These are phyloP conservation scores for Solanum hybrid DNA, from an alignment of 305 asterid genomes.

Conservation along the genomic window DNA sequence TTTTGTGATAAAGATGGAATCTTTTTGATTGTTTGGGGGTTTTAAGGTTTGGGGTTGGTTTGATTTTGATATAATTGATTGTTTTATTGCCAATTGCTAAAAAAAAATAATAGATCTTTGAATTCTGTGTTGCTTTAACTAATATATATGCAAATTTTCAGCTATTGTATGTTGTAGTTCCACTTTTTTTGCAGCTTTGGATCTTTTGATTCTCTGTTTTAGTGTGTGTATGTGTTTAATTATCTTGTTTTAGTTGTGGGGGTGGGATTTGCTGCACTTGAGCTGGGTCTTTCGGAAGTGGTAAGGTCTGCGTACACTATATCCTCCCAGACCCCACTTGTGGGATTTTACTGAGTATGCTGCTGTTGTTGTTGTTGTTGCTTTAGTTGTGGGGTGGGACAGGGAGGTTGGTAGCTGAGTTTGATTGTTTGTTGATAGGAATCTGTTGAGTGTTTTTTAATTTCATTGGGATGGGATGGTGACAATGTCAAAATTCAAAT, in stretches of 20 bases:
- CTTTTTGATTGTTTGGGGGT: not conserved
- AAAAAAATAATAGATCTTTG: not conserved
- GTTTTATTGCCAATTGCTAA: not conserved
- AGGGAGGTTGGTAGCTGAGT: not conserved
- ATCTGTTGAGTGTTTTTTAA: not conserved
- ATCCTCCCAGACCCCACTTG: not conserved
- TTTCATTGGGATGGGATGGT: not conserved
- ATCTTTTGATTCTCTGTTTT: not conserved
- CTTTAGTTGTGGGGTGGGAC: not conserved
- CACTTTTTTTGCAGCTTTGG: not conserved
- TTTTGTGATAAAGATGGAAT: not conserved
- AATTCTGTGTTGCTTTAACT: not conserved
- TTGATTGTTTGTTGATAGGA: not conserved
- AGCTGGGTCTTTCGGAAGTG: not conserved
- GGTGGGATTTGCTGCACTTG: not conserved
- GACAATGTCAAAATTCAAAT: not conserved
- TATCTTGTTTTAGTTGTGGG: not conserved
- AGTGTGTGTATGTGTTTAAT: not conserved
- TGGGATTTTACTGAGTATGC: not conserved
- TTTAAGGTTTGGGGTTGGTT: not conserved
- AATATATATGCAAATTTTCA: not conserved
- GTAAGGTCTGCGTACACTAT: not conserved
- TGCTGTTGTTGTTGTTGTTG: not conserved
- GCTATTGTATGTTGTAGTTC: not conserved
- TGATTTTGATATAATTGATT: not conserved